A percentile compares a stretch with the other conserved stretches of the same genome.
These are phyloP conservation scores for Ambispora gerdemannii DNA, from an alignment of 192 early-diverging fungal species.

Conservation along the genomic window DNA sequence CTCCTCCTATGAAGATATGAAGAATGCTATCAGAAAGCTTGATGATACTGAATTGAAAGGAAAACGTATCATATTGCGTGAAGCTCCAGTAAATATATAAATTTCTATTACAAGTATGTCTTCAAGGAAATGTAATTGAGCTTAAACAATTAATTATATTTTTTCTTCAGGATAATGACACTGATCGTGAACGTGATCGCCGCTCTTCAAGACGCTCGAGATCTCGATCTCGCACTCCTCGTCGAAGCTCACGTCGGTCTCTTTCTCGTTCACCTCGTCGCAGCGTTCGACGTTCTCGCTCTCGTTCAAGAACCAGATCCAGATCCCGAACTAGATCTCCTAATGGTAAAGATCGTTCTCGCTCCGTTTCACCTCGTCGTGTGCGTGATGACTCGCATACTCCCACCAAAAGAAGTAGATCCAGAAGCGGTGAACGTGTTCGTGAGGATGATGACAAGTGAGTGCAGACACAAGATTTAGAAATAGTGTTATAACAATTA, in stretches of 20 bases:
- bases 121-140: too few species aligned
- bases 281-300: slow-evolving; percentile 43
- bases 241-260: slow-evolving; percentile 36
- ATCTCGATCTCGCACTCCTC: slow-evolving; percentile 51
- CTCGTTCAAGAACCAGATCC: slow-evolving; percentile 35
- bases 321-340: slow-evolving; percentile 25
- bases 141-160: too few species aligned
- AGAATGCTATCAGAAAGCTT: slow-evolving; percentile 80
- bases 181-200: slow-evolving; percentile 46
- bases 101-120: too few species aligned
- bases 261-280: slow-evolving; percentile 36
- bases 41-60: slow-evolving; percentile 73
- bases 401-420: slow-evolving; percentile 27
- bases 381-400: slow-evolving; percentile 17
- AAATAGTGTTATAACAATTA: neutral
- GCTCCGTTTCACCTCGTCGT: slow-evolving; percentile 14
- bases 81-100: slow-evolving; percentile 36
- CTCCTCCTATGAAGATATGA: slow-evolving; percentile 70
- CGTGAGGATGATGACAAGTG: slow-evolving; percentile 29
- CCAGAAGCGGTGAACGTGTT: slow-evolving; percentile 22
- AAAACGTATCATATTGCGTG: slow-evolving; percentile 60
- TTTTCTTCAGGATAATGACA: slow-evolving; percentile 28
- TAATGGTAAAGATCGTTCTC: slow-evolving; percentile 23
- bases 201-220: slow-evolving; percentile 50
- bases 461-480: neutral